Percentiles rank a stretch among this genome's conserved stretches.
Conservation (phyloP, 2,329 filamentous ascomycete genomes). For the Colletotrichum magnum region DNA sequence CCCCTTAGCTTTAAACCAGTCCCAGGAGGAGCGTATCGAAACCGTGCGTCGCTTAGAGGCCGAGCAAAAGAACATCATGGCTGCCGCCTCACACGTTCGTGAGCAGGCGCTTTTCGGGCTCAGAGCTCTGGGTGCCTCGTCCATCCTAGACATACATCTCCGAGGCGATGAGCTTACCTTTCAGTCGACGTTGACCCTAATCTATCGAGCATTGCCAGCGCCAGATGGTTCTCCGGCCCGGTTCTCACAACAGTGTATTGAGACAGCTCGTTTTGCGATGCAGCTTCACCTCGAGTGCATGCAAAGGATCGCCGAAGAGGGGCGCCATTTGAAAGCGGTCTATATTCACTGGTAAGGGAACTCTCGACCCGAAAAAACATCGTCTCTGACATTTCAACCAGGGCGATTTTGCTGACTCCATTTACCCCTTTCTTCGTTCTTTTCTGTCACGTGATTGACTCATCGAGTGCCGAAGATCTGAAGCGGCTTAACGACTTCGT, state of each 20-base stretch:
- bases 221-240: constrained; percentile 57
- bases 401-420: constrained; percentile 69
- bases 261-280: constrained; percentile 64
- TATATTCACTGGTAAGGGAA: constrained; percentile 66
- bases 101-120: constrained; percentile 54
- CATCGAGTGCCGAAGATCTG: constrained; percentile 67
- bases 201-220: constrained; percentile 67
- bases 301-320: constrained; percentile 49
- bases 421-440: constrained; percentile 73
- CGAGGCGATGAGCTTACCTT: constrained; percentile 64
- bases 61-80: constrained; percentile 54
- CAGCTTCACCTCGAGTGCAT: constrained; percentile 61
- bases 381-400: constrained; percentile 46
- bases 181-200: constrained; percentile 63
- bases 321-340: constrained; percentile 58
- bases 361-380: background rate
- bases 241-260: constrained; percentile 65
- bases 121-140: constrained; percentile 54
- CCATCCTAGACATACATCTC: constrained; percentile 60
- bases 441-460: constrained; percentile 71
- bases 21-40: constrained; percentile 56
- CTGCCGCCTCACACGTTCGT: constrained; percentile 52
- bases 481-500: constrained; percentile 69
- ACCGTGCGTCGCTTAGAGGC: constrained; percentile 56
- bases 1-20: constrained; percentile 58